Evolutionary conservation across 1,284 basidiomycete species (phyloP).

Genomic region (Trametes versicolor): DNA sequence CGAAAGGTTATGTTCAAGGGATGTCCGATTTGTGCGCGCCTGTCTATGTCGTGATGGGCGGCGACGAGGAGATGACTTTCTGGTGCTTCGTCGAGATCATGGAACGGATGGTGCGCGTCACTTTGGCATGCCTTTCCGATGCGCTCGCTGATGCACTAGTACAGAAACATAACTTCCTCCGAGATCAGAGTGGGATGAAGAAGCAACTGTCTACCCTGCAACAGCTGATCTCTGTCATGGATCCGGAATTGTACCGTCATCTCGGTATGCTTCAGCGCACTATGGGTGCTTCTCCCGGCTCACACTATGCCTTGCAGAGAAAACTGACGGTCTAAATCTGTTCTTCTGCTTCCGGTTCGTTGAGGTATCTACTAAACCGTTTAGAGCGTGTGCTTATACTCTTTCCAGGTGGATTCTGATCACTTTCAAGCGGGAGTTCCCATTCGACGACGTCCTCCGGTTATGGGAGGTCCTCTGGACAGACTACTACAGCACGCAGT

Average conservation of each 20-base stretch:
- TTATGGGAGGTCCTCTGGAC: constrained; percentile 99
- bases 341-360: constrained; percentile 97
- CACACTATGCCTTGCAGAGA: constrained; percentile 61
- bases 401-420: constrained; percentile 81
- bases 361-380: constrained; percentile 11
- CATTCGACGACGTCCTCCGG: constrained; percentile 87
- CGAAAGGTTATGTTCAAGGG: constrained; percentile 88
- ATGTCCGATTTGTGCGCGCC: constrained; percentile 98
- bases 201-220: constrained; percentile 91
- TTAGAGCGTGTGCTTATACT: neutral
- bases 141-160: constrained; percentile 4
- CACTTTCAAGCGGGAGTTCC: constrained; percentile 95
- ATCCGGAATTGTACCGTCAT: constrained; percentile 91
- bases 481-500: constrained; percentile 87
- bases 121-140: neutral
- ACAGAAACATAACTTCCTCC: constrained; percentile 92
- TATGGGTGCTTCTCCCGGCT: constrained; percentile 16
- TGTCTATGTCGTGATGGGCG: constrained; percentile 91
- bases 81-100: constrained; percentile 97
- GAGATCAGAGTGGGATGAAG: constrained; percentile 99
- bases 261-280: constrained; percentile 60
- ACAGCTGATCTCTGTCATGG: constrained; percentile 92
- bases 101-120: constrained; percentile 84
- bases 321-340: constrained; percentile 90
- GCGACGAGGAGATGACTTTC: constrained; percentile 90